Evolutionary conservation across 495 filamentous ascomycete species (phyloP), one percentile per base, ranked within the genome.

Genomic region (Hypoxylon lenormandii): DNA sequence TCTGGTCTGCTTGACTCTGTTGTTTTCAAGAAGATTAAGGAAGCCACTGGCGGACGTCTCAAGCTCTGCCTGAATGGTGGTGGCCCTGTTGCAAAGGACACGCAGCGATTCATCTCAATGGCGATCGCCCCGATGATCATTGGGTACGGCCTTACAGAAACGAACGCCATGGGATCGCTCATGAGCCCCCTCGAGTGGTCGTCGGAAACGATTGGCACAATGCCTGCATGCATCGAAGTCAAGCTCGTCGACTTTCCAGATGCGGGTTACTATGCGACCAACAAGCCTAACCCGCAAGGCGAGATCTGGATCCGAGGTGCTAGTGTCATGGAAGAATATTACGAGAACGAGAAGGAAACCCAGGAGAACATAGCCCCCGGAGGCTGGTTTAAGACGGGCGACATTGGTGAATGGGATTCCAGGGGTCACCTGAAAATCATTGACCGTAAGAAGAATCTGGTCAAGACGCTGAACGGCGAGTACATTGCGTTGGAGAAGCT

Each of bases 401-500:
- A 97, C 71, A 94, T 97, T 72, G 93, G 93, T 72, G 91, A 97
- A 81, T 97, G 90, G 79, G 90, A 94, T 75, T 73, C 81, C 62
- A 86, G 89, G 73, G 93, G 93, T 62, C 89, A 96, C 74, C 81
- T 97, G 51, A 87, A 84, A 72, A 91, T 97, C 78, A 96, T 97
- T 72, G 93, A 97, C 79, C 91, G 93, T 73, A 97, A 97, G 91
- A 97, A 97, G 90, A 97, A 97, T 78, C 79, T 97, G 65, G 90
- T 97, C 77, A 97, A 97, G 89, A 98, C 93, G 2, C 83, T 91
- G 58, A 92, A 94, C 75, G 95, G 95, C 73, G 95, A 98, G 82
- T 98, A 98, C 80, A 97, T 98, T 76, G 95, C 95, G 30, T 86
- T 98, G 16, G 95, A 98, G 88, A 98, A 98, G 86, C 91, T 98